These are phyloP conservation scores for Lablab purpureus DNA, from an alignment of 306 rosid species.

Conservation along the genomic window DNA sequence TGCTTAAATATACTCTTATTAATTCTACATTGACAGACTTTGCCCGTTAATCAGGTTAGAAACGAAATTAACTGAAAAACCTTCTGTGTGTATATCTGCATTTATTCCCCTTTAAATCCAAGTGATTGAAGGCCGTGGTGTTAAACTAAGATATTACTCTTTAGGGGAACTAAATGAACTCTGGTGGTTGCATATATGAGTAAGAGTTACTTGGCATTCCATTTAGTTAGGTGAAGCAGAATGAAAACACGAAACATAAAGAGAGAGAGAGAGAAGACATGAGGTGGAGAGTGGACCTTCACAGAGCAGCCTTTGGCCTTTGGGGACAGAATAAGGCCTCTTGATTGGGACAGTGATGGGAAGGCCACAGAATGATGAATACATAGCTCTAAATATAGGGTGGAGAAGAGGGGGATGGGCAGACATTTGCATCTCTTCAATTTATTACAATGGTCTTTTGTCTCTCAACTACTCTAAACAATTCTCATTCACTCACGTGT, in stretches of 20 bases:
- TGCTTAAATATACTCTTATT: too few relatives aligned
- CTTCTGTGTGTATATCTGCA: background rate
- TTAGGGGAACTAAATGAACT: background rate
- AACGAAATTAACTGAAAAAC: background rate
- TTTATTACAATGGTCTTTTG: conserved; percentile 47
- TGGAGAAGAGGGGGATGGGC: conserved; percentile 35
- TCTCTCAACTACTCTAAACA: conserved; percentile 38
- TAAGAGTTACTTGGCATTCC: conserved; percentile 25
- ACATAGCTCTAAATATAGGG: conserved; percentile 16
- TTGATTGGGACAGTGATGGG: conserved; percentile 56
- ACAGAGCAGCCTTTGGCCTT: conserved; percentile 37
- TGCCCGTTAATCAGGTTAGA: background rate
- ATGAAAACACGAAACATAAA: conserved; percentile 44
- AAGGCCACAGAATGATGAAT: conserved; percentile 42
- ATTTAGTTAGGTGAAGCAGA: conserved; percentile 45
- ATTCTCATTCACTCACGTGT: conserved; percentile 31
- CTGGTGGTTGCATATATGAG: background rate
- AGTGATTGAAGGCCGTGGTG: background rate
- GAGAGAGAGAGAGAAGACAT: conserved; percentile 39
- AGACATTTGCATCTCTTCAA: conserved; percentile 52
- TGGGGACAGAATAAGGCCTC: conserved; percentile 50
- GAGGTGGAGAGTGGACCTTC: conserved; percentile 58
- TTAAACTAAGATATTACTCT: background rate
- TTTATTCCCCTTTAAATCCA: conserved; percentile 13
- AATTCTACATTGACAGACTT: background rate